phyloP scores from a whole-genome alignment of 129 eudicot genomes.

The Chrysanthemum makinoi region DNA sequence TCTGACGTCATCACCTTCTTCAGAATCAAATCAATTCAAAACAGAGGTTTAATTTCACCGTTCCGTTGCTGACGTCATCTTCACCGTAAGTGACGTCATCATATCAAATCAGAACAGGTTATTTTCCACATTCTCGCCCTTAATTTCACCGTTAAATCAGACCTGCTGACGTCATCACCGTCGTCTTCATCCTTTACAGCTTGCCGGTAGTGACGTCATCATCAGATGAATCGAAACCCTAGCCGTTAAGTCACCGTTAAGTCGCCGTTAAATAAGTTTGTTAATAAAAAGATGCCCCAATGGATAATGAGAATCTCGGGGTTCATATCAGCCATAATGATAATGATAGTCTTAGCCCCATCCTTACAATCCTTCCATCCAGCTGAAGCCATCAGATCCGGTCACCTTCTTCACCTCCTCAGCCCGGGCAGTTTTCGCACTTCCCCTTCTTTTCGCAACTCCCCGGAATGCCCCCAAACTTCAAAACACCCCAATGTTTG shows the following conservation, averaged over 20 bases:
- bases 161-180: no score
- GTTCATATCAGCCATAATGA: conserved; percentile 66
- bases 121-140: no score
- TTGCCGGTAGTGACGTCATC: no score
- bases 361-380: conserved; percentile 86
- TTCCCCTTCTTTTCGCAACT: conserved; percentile 57
- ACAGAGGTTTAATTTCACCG: no score
- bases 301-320: conserved; percentile 79
- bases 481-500: conserved; percentile 40
- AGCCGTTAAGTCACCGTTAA: not conserved
- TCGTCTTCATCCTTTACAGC: no score
- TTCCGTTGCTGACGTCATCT: no score
- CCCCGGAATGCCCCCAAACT: conserved; percentile 41
- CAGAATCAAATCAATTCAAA: no score
- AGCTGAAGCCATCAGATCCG: conserved; percentile 87
- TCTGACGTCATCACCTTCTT: no score
- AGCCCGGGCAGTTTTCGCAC: conserved; percentile 31
- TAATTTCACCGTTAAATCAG: no score
- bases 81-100: no score
- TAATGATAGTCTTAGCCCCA: conserved; percentile 70
- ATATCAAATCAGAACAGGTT: no score
- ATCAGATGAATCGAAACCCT: not conserved
- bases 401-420: conserved; percentile 21
- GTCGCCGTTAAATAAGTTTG: conserved; percentile 6
- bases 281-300: conserved; percentile 46